A percentile compares a stretch with the other conserved stretches of the same genome.
Evolutionary conservation across 768 basidiomycete genomes (phyloP).

Genomic region (Clathrus columnatus): DNA sequence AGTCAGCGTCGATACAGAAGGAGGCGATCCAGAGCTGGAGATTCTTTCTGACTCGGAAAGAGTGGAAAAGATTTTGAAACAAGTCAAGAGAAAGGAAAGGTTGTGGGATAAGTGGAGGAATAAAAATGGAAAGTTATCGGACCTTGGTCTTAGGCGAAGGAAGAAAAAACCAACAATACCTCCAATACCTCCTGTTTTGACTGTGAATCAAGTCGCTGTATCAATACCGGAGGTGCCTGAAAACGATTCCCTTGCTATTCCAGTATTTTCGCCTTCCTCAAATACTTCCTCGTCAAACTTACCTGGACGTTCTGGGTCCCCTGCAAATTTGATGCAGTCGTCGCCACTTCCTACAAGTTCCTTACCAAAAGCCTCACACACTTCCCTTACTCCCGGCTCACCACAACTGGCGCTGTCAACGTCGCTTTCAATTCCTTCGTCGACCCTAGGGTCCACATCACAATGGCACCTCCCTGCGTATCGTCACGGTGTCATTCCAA

Average conservation of each 20-base stretch:
- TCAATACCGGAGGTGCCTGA: too few relatives aligned
- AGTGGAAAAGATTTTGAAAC: neutral
- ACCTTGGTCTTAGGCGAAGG: neutral
- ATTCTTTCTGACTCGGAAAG: neutral
- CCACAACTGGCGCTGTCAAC: neutral
- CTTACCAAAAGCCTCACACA: too few relatives aligned
- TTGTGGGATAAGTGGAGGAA: slow-evolving; percentile 6
- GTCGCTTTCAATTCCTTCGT: neutral
- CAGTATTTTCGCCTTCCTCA: too few relatives aligned
- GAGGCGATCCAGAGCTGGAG: neutral
- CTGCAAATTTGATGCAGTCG: too few relatives aligned
- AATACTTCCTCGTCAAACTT: too few relatives aligned
- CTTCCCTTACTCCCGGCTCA: too few relatives aligned
- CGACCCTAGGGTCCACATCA: neutral
- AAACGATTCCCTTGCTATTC: too few relatives aligned
- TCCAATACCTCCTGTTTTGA: too few relatives aligned
- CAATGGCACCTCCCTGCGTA: neutral
- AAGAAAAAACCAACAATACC: neutral
- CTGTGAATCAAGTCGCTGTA: too few relatives aligned
- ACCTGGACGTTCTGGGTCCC: too few relatives aligned
- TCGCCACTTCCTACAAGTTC: too few relatives aligned
- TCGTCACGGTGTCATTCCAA: neutral
- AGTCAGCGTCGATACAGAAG: neutral
- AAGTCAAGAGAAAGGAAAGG: neutral
- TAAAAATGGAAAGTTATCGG: neutral